phyloP scores from a whole-genome alignment of 148 eudicot species.

The Fagopyrum tataricum region DNA sequence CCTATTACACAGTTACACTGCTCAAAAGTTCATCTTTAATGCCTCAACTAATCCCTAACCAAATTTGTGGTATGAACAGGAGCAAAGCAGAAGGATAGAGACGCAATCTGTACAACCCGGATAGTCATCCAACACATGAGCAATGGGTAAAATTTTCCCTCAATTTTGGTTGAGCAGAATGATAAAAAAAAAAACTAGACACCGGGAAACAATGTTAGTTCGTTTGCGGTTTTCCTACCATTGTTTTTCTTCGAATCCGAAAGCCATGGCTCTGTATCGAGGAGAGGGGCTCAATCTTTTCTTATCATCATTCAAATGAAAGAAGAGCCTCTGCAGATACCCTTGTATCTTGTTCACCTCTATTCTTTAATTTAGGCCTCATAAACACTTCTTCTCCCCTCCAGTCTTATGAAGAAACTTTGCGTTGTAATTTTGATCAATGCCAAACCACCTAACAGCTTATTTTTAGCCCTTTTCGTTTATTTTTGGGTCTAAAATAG shows the following conservation, averaged over 20 bases:
- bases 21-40: neutral
- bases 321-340: slow-evolving; percentile 7
- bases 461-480: neutral
- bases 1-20: neutral
- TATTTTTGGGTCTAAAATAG: too few species aligned
- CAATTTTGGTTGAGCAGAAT: slow-evolving; percentile 11
- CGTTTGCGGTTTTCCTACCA: neutral
- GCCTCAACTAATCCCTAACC: neutral
- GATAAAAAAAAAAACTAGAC: neutral
- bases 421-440: neutral
- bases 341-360: neutral
- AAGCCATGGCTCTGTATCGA: neutral
- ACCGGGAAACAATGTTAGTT: neutral
- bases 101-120: slow-evolving; percentile 12
- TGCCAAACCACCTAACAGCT: slow-evolving; percentile 1
- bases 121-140: neutral
- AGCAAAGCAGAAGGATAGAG: slow-evolving; percentile 12
- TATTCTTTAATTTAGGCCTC: slow-evolving; percentile 3
- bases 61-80: slow-evolving; percentile 9
- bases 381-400: neutral
- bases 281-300: neutral
- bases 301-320: neutral
- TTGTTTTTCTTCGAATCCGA: neutral
- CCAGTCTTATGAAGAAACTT: neutral
- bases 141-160: neutral